phyloP scores from a whole-genome alignment of 225 moss, liverwort and hornwort species.

The Bryum argenteum region DNA sequence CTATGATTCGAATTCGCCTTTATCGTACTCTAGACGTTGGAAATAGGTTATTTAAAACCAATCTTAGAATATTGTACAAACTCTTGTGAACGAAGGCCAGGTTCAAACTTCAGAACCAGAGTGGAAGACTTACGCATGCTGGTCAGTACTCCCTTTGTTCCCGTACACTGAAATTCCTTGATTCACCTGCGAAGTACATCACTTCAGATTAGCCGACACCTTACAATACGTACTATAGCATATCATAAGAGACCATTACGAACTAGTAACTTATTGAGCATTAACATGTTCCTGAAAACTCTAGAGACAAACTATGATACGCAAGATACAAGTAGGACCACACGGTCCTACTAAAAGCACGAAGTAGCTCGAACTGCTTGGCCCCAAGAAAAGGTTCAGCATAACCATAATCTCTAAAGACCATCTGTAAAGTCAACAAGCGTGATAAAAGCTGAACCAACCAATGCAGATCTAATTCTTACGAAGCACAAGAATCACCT shows the following conservation, averaged over 20 bases:
- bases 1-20: not conserved
- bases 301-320: no score
- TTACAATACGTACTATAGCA: no score
- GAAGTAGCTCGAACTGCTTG: no score
- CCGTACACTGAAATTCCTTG: slow-evolving; percentile 88
- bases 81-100: slow-evolving; percentile 3
- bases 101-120: slow-evolving; percentile 23
- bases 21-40: slow-evolving; percentile 11
- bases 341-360: no score
- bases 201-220: slow-evolving; percentile 21
- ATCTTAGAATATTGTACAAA: slow-evolving; percentile 13
- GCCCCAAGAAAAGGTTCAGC: no score
- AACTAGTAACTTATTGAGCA: no score
- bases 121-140: slow-evolving; percentile 76
- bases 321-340: no score
- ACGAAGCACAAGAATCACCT: slow-evolving; percentile 46
- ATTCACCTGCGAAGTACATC: slow-evolving; percentile 65
- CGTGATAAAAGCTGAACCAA: slow-evolving; percentile 8
- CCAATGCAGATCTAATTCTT: slow-evolving; percentile 21
- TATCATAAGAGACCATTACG: no score
- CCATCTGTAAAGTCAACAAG: not conserved
- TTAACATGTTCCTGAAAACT: no score
- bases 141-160: slow-evolving; percentile 91
- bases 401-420: no score
- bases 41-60: not conserved